Percentiles rank a stretch among this genome's conserved stretches.
Evolutionary conservation across 352 stramenopile genomes (phyloP).

Genomic region (Thalassiosira allenii): DNA sequence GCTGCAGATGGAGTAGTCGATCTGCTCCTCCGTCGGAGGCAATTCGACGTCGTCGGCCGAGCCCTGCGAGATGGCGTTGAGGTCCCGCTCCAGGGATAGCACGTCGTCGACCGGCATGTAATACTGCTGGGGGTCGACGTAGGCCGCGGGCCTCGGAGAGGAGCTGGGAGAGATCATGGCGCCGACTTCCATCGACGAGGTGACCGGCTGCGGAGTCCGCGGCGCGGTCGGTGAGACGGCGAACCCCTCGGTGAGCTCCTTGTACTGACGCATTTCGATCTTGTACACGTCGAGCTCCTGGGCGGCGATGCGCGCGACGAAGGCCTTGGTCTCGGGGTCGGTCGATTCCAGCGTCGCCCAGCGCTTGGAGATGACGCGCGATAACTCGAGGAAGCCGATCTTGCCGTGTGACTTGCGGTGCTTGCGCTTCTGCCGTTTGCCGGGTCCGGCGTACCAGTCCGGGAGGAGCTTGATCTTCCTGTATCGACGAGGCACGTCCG

Average conservation of each 20-base stretch:
- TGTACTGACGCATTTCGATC: slow-evolving; percentile 53
- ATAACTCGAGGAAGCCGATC: slow-evolving; percentile 64
- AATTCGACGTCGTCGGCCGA: no score
- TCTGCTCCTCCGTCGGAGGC: slow-evolving; percentile 20
- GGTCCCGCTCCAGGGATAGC: no score
- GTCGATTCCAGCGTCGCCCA: slow-evolving; percentile 57
- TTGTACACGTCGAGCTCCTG: slow-evolving; percentile 53
- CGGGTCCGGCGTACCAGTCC: slow-evolving; percentile 27
- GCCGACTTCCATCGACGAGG: no score
- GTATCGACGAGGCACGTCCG: slow-evolving; percentile 19
- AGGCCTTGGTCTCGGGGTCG: slow-evolving; percentile 56
- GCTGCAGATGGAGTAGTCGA: slow-evolving; percentile 52
- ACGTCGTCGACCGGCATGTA: no score
- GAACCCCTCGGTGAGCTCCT: slow-evolving; percentile 28
- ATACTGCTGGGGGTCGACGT: no score
- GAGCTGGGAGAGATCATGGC: no score
- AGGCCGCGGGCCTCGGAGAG: no score
- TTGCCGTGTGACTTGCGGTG: slow-evolving; percentile 77
- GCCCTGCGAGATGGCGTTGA: no score
- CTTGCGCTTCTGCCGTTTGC: slow-evolving; percentile 51
- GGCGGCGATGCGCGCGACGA: slow-evolving; percentile 39
- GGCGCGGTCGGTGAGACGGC: neutral
- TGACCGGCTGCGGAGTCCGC: no score
- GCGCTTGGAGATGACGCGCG: slow-evolving; percentile 58
- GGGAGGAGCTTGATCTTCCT: slow-evolving; percentile 13